Conservation (phyloP, 2,329 filamentous ascomycete species). For the Elsinoe ampelina region DNA sequence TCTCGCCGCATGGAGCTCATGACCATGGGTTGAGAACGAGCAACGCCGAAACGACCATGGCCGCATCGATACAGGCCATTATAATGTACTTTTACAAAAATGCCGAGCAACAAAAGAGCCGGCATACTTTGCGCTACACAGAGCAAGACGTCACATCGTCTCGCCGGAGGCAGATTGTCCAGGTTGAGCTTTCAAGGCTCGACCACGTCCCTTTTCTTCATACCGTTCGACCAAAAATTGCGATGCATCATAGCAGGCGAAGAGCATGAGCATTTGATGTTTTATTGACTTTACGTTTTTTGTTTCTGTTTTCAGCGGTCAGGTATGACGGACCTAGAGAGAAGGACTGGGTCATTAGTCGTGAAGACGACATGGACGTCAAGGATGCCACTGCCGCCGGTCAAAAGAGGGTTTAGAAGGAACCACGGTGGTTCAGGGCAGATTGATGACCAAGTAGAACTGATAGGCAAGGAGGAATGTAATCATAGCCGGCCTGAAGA, state of each 20-base stretch:
- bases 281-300: constrained; percentile 12
- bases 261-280: constrained; percentile 12
- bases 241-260: constrained; percentile 12
- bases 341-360: neutral
- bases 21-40: constrained; percentile 20
- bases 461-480: constrained; percentile 7
- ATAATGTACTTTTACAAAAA: constrained; percentile 12
- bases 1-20: constrained; percentile 20
- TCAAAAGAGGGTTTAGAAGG: neutral
- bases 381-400: neutral
- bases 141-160: neutral
- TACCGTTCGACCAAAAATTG: constrained; percentile 4
- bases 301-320: neutral
- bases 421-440: neutral
- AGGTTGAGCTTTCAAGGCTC: neutral
- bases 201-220: neutral
- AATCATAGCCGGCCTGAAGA: constrained; percentile 10
- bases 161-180: constrained; percentile 8
- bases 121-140: neutral
- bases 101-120: neutral
- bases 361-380: neutral
- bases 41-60: constrained; percentile 11
- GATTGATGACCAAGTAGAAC: neutral
- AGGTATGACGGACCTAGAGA: constrained; percentile 3
- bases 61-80: neutral